Conservation (phyloP, 2,329 filamentous ascomycete species). For the Apiospora phragmitis region DNA sequence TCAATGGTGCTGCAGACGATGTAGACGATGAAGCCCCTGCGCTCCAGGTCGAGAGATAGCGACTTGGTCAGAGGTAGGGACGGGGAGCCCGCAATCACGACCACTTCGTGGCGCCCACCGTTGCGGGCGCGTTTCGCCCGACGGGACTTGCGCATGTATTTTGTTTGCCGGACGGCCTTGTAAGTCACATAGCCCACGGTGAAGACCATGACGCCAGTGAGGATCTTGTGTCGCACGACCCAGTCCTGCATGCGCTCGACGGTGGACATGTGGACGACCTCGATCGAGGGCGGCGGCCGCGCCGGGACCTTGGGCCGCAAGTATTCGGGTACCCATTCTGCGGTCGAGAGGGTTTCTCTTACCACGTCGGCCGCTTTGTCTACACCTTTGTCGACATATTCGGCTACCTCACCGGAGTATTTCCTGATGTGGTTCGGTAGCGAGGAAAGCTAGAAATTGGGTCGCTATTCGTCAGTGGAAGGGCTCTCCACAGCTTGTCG, state of each 20-base stretch:
- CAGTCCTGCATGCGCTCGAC: conserved; percentile 66
- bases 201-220: conserved; percentile 70
- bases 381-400: conserved; percentile 79
- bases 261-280: conserved; percentile 34
- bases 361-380: conserved; percentile 72
- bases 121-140: conserved; percentile 78
- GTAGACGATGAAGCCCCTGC: conserved; percentile 90
- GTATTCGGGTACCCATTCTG: conserved; percentile 72
- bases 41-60: conserved; percentile 81
- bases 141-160: conserved; percentile 65
- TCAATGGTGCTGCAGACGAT: conserved; percentile 83
- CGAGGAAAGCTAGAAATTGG: conserved; percentile 46
- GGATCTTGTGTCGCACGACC: conserved; percentile 70
- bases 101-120: conserved; percentile 83
- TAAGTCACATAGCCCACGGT: conserved; percentile 67
- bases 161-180: conserved; percentile 48
- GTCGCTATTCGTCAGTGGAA: neutral
- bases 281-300: conserved; percentile 37
- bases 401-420: conserved; percentile 73
- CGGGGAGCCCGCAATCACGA: conserved; percentile 85
- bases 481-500: neutral
- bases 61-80: conserved; percentile 81
- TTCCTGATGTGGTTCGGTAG: conserved; percentile 64
- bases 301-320: conserved; percentile 61
- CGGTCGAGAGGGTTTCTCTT: conserved; percentile 66